Conservation (phyloP, 2,329 filamentous ascomycete genomes). For the Trichophyton verrucosum region DNA sequence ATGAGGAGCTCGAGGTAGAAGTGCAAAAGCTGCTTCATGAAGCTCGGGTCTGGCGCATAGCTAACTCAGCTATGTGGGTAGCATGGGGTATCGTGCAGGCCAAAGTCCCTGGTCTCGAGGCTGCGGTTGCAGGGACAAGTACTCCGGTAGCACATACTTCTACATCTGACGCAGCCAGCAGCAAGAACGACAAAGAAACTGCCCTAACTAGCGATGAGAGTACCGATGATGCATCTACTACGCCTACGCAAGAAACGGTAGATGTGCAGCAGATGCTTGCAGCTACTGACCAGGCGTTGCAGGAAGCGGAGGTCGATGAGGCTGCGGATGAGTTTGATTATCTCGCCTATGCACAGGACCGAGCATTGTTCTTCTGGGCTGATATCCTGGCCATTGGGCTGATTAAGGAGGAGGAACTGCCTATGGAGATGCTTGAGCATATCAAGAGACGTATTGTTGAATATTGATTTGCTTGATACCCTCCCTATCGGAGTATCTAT, state of each 20-base stretch:
- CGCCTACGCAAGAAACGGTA: conserved; percentile 15
- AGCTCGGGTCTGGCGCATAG: conserved; percentile 70
- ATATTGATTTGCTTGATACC: conserved; percentile 34
- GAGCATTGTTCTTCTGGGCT: conserved; percentile 89
- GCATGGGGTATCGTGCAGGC: conserved; percentile 96
- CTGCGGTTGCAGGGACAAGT: conserved; percentile 15
- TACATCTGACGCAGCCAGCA: conserved; percentile 3
- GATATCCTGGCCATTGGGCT: conserved; percentile 71
- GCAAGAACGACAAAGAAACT: neutral
- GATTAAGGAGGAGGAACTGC: conserved; percentile 62
- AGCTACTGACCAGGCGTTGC: conserved; percentile 18
- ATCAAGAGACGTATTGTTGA: conserved; percentile 54
- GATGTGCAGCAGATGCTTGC: conserved; percentile 11
- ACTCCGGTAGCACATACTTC: conserved; percentile 4
- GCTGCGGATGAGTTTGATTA: conserved; percentile 81
- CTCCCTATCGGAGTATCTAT: neutral
- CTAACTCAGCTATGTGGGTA: conserved; percentile 82
- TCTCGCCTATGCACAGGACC: conserved; percentile 76
- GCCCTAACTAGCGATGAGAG: conserved; percentile 1
- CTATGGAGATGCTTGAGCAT: conserved; percentile 48
- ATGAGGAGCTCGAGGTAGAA: conserved; percentile 54
- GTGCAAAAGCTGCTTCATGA: conserved; percentile 63
- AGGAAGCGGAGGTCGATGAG: conserved; percentile 35
- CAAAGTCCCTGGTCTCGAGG: conserved; percentile 62
- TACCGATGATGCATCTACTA: conserved; percentile 2